Percentiles rank a stretch among this genome's conserved stretches.
Conservation (phyloP, 75 land plant species). For the Pinus tabuliformis region DNA sequence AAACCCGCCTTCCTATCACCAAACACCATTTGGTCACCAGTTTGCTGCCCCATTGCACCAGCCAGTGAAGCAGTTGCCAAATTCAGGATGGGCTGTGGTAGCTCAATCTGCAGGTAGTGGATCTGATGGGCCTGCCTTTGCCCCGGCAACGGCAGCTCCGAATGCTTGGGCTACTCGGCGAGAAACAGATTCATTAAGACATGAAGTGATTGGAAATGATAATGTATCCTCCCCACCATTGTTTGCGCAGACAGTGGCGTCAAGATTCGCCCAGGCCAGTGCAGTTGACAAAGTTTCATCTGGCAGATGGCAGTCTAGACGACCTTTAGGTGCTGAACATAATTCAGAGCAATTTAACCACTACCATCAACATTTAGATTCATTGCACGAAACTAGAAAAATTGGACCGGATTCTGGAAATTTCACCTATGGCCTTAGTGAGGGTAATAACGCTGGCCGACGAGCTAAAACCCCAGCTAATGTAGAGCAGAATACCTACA, state of each 20-base stretch:
- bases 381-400: background rate
- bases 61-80: constrained; percentile 1
- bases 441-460: background rate
- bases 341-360: background rate
- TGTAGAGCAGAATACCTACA: constrained; percentile 5
- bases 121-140: constrained; percentile 13
- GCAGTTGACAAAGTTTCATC: constrained; percentile 83
- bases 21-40: background rate
- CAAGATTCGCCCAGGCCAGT: constrained; percentile 75
- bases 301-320: constrained; percentile 85
- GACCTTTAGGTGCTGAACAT: constrained; percentile 14
- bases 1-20: background rate
- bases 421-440: background rate
- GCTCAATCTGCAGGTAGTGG: constrained; percentile 12
- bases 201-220: constrained; percentile 11
- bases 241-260: constrained; percentile 25
- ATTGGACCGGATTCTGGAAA: constrained; percentile 8
- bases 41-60: constrained; percentile 10
- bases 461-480: background rate
- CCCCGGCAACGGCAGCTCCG: constrained; percentile 18
- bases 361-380: background rate
- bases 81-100: constrained; percentile 12
- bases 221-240: constrained; percentile 12
- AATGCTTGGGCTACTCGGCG: constrained; percentile 85
- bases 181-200: constrained; percentile 26